These are phyloP conservation scores for Hypoxylon sp. DNA, from an alignment of 2,329 filamentous ascomycete species.

Conservation along the genomic window DNA sequence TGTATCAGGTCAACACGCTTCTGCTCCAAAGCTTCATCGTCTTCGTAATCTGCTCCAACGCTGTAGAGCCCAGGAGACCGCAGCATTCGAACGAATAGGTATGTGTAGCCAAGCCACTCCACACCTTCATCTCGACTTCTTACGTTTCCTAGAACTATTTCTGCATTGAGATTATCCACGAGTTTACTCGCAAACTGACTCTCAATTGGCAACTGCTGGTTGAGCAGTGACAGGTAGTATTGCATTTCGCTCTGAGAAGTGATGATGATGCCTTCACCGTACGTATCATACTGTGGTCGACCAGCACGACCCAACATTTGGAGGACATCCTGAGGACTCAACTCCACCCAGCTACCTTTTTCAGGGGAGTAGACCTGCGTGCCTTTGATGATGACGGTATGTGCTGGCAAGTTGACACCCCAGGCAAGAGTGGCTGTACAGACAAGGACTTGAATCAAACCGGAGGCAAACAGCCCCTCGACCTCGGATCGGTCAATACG, in stretches of 20 bases:
- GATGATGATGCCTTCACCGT: conserved; percentile 98
- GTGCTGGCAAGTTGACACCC: conserved; percentile 98
- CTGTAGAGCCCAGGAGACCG: conserved; percentile 94
- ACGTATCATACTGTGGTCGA: conserved; percentile 95
- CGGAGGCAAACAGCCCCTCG: conserved; percentile 92
- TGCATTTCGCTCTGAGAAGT: conserved; percentile 95
- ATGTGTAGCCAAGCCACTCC: conserved; percentile 99
- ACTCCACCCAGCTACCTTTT: conserved; percentile 97
- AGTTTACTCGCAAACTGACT: conserved; percentile 94
- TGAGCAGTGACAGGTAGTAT: conserved; percentile 95
- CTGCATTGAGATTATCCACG: conserved; percentile 95
- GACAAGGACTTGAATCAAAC: conserved; percentile 92
- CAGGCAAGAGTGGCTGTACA: conserved; percentile 98
- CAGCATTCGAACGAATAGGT: conserved; percentile 97
- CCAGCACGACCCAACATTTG: conserved; percentile 99
- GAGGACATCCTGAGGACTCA: conserved; percentile 96
- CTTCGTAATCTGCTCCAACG: conserved; percentile 94
- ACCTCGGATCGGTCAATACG: conserved; percentile 94
- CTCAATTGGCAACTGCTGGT: conserved; percentile 97
- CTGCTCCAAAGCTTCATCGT: conserved; percentile 91
- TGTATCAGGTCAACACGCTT: conserved; percentile 98
- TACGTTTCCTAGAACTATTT: conserved; percentile 94
- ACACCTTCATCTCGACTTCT: conserved; percentile 93
- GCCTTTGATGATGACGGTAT: conserved; percentile 99
- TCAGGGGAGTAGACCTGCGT: conserved; percentile 98